Percentiles rank a stretch among this genome's conserved stretches.
Conservation (phyloP, 768 basidiomycete genomes). For the Fomitopsis pulvina region DNA sequence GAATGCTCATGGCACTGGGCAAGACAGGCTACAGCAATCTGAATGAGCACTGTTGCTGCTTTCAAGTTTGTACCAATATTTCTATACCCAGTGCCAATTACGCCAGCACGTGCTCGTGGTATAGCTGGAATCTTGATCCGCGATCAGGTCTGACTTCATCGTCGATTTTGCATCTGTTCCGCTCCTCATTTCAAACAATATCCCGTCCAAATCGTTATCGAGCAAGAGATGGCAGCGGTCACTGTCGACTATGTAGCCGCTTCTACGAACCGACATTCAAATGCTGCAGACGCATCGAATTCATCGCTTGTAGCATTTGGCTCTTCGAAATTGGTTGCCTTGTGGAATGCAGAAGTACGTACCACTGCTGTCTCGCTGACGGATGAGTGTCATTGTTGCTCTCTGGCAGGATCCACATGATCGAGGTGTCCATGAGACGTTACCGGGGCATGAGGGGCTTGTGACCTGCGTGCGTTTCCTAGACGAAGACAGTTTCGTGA, state of each 20-base stretch:
- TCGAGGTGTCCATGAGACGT: conserved; percentile 56
- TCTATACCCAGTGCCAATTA: too few species aligned
- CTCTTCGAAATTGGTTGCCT: conserved; percentile 44
- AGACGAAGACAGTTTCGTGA: conserved; percentile 44
- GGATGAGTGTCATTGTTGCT: conserved; percentile 2
- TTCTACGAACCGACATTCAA: conserved; percentile 39
- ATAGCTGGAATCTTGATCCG: neutral
- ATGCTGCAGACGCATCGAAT: conserved; percentile 30
- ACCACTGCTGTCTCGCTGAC: neutral
- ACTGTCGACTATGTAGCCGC: conserved; percentile 39
- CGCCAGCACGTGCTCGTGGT: neutral
- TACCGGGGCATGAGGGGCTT: conserved; percentile 66
- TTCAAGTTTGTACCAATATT: too few species aligned
- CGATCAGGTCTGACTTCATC: neutral
- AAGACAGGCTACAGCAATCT: neutral
- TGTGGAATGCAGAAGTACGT: conserved; percentile 53
- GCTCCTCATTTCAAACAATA: too few species aligned
- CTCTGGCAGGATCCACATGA: conserved; percentile 38
- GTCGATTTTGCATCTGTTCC: neutral
- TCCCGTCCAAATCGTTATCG: too few species aligned
- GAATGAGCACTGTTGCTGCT: too few species aligned
- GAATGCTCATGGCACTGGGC: conserved; percentile 41
- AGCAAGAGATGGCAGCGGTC: conserved; percentile 10
- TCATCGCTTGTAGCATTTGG: conserved; percentile 48
- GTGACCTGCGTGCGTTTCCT: conserved; percentile 78